Evolutionary conservation across 169 alveolate genomes (phyloP), one percentile per base, ranked within the genome.

Genomic region (Babesia ovata): DNA sequence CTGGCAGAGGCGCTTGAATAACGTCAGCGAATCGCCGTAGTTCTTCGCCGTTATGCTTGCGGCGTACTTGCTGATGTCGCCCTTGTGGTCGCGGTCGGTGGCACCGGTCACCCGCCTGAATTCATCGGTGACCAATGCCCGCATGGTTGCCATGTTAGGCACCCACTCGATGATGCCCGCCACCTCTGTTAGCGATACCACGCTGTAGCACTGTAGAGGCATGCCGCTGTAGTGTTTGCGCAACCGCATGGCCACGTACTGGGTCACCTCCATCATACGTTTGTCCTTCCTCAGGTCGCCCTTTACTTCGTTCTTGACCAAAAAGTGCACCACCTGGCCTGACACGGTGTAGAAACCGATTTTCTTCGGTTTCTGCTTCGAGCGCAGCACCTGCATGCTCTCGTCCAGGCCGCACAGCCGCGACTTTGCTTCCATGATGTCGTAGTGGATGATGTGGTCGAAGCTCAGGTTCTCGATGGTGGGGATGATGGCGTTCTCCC

Each of bases 151-250:
- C 28, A 94, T 91, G 70, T 91, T 92, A 11, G 96, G 95, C n/a
- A 96, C 97, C 97, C 98, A 96, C 29, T 97, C 98, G 6, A 96
- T 92, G 16, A 96, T 75, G 48, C 98, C 99, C 24, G 97, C 90
- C 69, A 94, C 95, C 67, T 93, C 96, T 19, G 96, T 90, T 26
- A 96, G 84, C 22, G 98, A 96, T 4, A 93, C 91, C 13, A 95
- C 97, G 21, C 96, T 88, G 74, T 93, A 96, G 66, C 87, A 74
- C 44, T 49, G 85, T 48, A 82, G 42, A 19, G 70, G 63, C 63
- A 58, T 19, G 50, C 72, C 66, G 56, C 28, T 45, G 53, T 49
- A 59, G 22, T 73, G 59, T 42, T 49, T 63, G 49, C 50, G 46
- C 33, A 73, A 21, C 36, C 62, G 46, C 75, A 36, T 73, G 19